Percentiles rank a stretch among this genome's conserved stretches.
Evolutionary conservation across 768 basidiomycete species (phyloP).

Genomic region (Auriscalpium orientale): DNA sequence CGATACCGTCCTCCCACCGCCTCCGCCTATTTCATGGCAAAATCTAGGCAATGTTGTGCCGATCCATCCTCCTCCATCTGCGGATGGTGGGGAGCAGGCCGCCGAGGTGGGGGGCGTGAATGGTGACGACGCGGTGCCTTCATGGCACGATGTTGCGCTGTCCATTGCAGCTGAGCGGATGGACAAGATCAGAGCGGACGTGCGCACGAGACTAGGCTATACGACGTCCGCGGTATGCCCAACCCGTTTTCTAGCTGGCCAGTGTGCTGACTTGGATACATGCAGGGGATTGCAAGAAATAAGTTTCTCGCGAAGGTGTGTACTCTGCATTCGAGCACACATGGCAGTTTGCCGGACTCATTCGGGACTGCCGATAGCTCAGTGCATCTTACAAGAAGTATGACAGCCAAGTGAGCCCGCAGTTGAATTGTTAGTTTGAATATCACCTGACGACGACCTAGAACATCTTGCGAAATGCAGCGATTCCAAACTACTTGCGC

Average conservation of each 20-base stretch:
- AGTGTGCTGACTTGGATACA: neutral
- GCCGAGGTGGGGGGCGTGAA: neutral
- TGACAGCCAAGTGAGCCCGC: constrained; percentile 60
- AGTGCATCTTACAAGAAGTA: constrained; percentile 90
- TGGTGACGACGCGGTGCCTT: constrained; percentile 31
- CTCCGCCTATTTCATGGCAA: constrained; percentile 59
- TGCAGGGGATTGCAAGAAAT: constrained; percentile 82
- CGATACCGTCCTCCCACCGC: constrained; percentile 72
- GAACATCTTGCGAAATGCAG: constrained; percentile 78
- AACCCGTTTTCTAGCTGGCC: too few species aligned
- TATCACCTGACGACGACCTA: constrained; percentile 23
- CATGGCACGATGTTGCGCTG: constrained; percentile 92
- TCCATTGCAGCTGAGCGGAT: constrained; percentile 86
- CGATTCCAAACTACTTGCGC: constrained; percentile 76
- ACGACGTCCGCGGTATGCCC: constrained; percentile 82
- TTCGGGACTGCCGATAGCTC: constrained; percentile 40
- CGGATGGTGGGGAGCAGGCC: constrained; percentile 1
- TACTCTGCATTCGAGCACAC: neutral
- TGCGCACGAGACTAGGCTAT: constrained; percentile 71
- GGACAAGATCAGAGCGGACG: constrained; percentile 60
- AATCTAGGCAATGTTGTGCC: constrained; percentile 58
- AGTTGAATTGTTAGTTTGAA: neutral
- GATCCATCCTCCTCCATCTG: constrained; percentile 27
- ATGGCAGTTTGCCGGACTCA: too few species aligned
- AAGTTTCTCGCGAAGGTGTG: constrained; percentile 90